These are phyloP conservation scores for Tephrocybe rancida DNA, from an alignment of 768 basidiomycete genomes.

Conservation along the genomic window DNA sequence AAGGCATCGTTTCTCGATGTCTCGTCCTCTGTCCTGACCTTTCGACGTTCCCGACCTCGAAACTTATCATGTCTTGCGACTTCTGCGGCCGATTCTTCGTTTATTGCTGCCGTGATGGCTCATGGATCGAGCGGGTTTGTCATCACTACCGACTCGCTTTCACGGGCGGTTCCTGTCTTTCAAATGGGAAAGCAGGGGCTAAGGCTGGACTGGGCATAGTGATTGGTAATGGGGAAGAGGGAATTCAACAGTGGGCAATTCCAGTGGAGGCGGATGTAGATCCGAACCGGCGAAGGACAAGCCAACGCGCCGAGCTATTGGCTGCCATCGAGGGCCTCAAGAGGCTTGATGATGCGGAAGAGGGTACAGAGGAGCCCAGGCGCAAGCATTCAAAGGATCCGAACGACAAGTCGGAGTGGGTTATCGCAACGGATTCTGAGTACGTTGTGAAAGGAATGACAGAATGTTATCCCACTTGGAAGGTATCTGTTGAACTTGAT, in stretches of 20 bases:
- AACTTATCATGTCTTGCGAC: too few relatives aligned
- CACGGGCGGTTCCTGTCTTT: conserved; percentile 34
- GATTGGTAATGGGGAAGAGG: conserved; percentile 15
- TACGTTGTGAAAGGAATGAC: conserved; percentile 37
- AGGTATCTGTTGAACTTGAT: conserved; percentile 15
- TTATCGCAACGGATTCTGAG: conserved; percentile 35
- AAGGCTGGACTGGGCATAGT: conserved; percentile 31
- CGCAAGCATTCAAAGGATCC: background rate
- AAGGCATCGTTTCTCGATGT: too few relatives aligned
- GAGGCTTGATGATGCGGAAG: background rate
- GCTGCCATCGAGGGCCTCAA: conserved; percentile 29
- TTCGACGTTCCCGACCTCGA: too few relatives aligned
- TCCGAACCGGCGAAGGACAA: conserved; percentile 22
- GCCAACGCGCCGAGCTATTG: conserved; percentile 35
- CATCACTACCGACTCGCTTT: conserved; percentile 31
- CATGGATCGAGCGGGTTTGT: background rate
- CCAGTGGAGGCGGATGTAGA: conserved; percentile 26
- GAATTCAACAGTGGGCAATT: conserved; percentile 21
- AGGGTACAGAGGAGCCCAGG: background rate
- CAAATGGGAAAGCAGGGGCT: conserved; percentile 27
- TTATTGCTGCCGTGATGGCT: too few relatives aligned
- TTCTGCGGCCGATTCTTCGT: too few relatives aligned
- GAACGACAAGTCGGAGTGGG: conserved; percentile 1
- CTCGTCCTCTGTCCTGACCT: too few relatives aligned
- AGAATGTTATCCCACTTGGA: conserved; percentile 36